A percentile compares a stretch with the other conserved stretches of the same genome.
Evolutionary conservation across 352 stramenopile genomes (phyloP).

Genomic region (Blastocystis sp.): DNA sequence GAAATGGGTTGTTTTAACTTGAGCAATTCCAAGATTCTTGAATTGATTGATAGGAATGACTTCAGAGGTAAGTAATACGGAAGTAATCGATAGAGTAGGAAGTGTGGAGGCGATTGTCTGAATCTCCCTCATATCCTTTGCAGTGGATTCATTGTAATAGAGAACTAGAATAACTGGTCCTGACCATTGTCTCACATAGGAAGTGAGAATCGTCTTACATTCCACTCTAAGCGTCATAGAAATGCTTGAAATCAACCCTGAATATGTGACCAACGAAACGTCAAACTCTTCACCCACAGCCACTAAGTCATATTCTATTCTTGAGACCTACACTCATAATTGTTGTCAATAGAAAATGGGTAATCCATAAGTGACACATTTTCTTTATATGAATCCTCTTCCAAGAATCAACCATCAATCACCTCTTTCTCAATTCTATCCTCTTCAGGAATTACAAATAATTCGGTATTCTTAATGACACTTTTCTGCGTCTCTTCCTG

Average conservation of each 20-base stretch:
- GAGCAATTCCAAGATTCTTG: slow-evolving; percentile 22
- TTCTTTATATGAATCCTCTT: no score
- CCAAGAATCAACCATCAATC: no score
- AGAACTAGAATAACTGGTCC: background rate
- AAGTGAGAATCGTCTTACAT: background rate
- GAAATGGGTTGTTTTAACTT: slow-evolving; percentile 41
- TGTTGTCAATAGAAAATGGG: slow-evolving; percentile 11
- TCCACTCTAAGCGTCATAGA: slow-evolving; percentile 1
- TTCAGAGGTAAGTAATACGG: background rate
- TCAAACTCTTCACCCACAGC: background rate
- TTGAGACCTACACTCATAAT: background rate
- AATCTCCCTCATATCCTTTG: no score
- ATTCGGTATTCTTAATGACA: no score
- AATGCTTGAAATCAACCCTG: background rate
- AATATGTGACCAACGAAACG: slow-evolving; percentile 31
- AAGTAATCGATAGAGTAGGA: background rate
- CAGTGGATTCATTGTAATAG: background rate
- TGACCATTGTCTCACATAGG: background rate
- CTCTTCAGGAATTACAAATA: no score
- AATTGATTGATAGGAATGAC: slow-evolving; percentile 43
- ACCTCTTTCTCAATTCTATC: no score
- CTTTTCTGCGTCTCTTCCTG: no score
- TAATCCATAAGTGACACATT: background rate
- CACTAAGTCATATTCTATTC: background rate
- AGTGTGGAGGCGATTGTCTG: background rate